Base-by-base conservation (phyloP, 805 yeast species). In the Saccharomyces cerevisiae region DNA sequence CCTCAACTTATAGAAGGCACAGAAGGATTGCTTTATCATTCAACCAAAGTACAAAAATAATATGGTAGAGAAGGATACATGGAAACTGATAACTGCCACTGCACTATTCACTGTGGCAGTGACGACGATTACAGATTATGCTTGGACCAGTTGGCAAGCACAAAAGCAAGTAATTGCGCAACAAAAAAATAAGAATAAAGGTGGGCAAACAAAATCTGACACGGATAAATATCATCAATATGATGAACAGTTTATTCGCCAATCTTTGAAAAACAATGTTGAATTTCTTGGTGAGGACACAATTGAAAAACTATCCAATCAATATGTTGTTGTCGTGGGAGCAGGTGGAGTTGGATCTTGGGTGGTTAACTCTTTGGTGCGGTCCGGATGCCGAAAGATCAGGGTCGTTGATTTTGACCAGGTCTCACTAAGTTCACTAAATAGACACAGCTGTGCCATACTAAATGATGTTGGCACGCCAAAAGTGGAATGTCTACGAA, bases 281-380 rank as follows among this genome's bases (percentile, higher is more conserved):
- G 97, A 96, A 1, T 94, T 94, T 67, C 75, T 94, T 28, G 89
- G 96, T 11, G 88, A 87, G 51, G 87, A 84, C 22, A 98, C 97
- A 0, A 83, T 90, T 81, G 69, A 72, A 21, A 81, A 81, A 55
- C 80, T 94, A 17, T 81, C 96, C 53, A 71, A 76, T 11, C 85
- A 89, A 64, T 78, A 80, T 53, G 79, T 91, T 2, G 87, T 89
- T 1, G 87, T 92, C 14, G 85, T 83, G 11, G 99, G 99, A 30
- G 94, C 92, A 17, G 99, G 99, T 55, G 99, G 99, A 55, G 99
- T 94, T 46, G 99, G 99, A 2, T 91, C 97, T 0, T 91, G 97
- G 92, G 96, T 85, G 26, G 84, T 87, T 11, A 85, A 96, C 10
- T 89, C 95, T 87, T 77, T 94, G 54, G 86, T 87, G 1, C 82